A percentile compares a stretch with the other conserved stretches of the same genome.
These are phyloP conservation scores for Ganoderma meredithae DNA, from an alignment of 1,284 basidiomycete species.

Conservation along the genomic window DNA sequence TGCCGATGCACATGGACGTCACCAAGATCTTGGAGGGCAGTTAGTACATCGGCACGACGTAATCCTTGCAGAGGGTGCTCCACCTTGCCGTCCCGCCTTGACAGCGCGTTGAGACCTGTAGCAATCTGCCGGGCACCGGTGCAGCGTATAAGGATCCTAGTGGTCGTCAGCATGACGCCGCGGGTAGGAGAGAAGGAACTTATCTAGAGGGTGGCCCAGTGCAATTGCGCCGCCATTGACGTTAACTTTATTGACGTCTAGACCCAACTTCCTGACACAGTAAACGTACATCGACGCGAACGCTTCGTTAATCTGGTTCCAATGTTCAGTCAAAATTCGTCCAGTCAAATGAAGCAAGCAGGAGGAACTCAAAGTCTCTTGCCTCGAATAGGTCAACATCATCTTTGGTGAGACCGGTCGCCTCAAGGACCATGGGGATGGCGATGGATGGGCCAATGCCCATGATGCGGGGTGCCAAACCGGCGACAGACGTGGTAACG, in stretches of 20 bases:
- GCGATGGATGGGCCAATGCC: constrained; percentile 82
- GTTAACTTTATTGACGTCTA: constrained; percentile 82
- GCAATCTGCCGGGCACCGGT: constrained; percentile 91
- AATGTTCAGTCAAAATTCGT: background rate
- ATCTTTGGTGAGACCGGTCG: constrained; percentile 66
- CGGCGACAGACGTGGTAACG: constrained; percentile 77
- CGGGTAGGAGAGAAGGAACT: constrained; percentile 45
- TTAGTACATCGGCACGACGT: constrained; percentile 13
- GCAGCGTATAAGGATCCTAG: constrained; percentile 58
- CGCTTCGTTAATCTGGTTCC: constrained; percentile 84
- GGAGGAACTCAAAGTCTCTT: background rate
- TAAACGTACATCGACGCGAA: constrained; percentile 92
- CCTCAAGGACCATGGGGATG: constrained; percentile 73
- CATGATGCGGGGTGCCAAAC: constrained; percentile 84
- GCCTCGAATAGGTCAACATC: constrained; percentile 89
- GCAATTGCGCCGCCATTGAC: constrained; percentile 93
- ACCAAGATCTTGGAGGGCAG: constrained; percentile 62
- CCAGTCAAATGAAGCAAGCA: constrained; percentile 6
- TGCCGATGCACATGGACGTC: constrained; percentile 88
- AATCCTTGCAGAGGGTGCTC: constrained; percentile 23
- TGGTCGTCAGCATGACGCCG: background rate
- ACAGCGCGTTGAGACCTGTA: constrained; percentile 86
- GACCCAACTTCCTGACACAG: constrained; percentile 74
- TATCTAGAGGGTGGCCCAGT: constrained; percentile 87
- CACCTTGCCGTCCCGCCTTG: constrained; percentile 81